phyloP scores from a whole-genome alignment of 352 stramenopile species.

The Globisporangium megalacanthum region DNA sequence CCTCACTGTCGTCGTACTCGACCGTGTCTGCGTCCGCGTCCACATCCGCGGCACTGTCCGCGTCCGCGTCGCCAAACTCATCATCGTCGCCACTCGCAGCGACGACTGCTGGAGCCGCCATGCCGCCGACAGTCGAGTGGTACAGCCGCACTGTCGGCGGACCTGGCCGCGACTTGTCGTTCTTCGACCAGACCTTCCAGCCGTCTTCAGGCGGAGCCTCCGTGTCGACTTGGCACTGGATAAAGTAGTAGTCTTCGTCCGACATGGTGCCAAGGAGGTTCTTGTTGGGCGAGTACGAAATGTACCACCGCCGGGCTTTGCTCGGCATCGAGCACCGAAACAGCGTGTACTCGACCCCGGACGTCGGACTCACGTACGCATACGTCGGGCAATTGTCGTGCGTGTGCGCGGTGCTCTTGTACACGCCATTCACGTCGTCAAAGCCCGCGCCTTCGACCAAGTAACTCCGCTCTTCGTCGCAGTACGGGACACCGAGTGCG shows the following conservation, averaged over 20 bases:
- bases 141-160: slow-evolving; percentile 64
- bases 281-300: slow-evolving; percentile 93
- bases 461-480: slow-evolving; percentile 80
- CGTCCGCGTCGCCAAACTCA: slow-evolving; percentile 20
- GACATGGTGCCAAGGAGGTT: slow-evolving; percentile 78
- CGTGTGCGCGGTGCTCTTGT: slow-evolving; percentile 77
- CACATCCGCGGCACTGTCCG: slow-evolving; percentile 65
- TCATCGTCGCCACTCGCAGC: not conserved
- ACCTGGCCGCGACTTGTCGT: slow-evolving; percentile 61
- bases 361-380: slow-evolving; percentile 36
- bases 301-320: slow-evolving; percentile 98
- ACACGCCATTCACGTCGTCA: slow-evolving; percentile 91
- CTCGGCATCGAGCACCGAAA: slow-evolving; percentile 98
- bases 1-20: slow-evolving; percentile 87
- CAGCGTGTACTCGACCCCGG: slow-evolving; percentile 87
- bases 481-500: slow-evolving; percentile 51
- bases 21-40: slow-evolving; percentile 77
- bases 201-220: slow-evolving; percentile 68
- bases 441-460: slow-evolving; percentile 88
- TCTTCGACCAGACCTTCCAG: slow-evolving; percentile 87
- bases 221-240: slow-evolving; percentile 74
- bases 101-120: not conserved
- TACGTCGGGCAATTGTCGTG: slow-evolving; percentile 80
- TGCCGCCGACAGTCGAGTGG: slow-evolving; percentile 49
- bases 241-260: slow-evolving; percentile 87